These are phyloP conservation scores for Nidula microcarpa DNA, from an alignment of 768 basidiomycete genomes.

Conservation along the genomic window DNA sequence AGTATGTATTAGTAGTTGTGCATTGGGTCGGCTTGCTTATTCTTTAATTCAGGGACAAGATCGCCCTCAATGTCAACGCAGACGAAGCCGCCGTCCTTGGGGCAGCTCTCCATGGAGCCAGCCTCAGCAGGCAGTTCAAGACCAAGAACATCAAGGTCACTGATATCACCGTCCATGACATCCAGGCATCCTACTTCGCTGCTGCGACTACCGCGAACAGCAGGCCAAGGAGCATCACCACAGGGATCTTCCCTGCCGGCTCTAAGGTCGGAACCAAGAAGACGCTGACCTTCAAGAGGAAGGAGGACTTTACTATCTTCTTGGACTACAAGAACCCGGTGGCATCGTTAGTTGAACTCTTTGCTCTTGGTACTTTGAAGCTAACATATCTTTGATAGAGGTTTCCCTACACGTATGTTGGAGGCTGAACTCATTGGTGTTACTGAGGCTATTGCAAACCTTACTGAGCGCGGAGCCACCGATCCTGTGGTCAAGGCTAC, in stretches of 20 bases:
- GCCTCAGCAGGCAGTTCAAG: constrained; percentile 85
- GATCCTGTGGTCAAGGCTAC: constrained; percentile 89
- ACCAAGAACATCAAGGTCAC: constrained; percentile 89
- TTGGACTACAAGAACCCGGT: constrained; percentile 71
- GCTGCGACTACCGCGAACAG: constrained; percentile 46
- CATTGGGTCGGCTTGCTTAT: not conserved
- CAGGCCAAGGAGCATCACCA: constrained; percentile 68
- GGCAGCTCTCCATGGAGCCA: constrained; percentile 90
- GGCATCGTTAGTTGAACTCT: constrained; percentile 46
- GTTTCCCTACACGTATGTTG: constrained; percentile 70
- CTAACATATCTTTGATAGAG: constrained; percentile 32
- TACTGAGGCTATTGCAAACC: constrained; percentile 71
- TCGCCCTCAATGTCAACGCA: constrained; percentile 93
- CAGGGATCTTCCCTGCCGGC: constrained; percentile 72
- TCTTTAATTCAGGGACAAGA: constrained; percentile 53
- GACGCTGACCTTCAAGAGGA: constrained; percentile 81
- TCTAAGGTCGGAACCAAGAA: constrained; percentile 81
- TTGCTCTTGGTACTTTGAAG: not conserved
- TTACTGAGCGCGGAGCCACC: constrained; percentile 76
- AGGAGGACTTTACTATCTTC: constrained; percentile 76
- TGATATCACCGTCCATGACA: constrained; percentile 70
- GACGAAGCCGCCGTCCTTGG: constrained; percentile 95
- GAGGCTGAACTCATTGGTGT: constrained; percentile 74
- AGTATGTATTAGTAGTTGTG: constrained; percentile 39
- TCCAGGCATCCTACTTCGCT: constrained; percentile 76